Evolutionary conservation across 2,329 filamentous ascomycete species (phyloP).

Genomic region (Fusarium floridanum): DNA sequence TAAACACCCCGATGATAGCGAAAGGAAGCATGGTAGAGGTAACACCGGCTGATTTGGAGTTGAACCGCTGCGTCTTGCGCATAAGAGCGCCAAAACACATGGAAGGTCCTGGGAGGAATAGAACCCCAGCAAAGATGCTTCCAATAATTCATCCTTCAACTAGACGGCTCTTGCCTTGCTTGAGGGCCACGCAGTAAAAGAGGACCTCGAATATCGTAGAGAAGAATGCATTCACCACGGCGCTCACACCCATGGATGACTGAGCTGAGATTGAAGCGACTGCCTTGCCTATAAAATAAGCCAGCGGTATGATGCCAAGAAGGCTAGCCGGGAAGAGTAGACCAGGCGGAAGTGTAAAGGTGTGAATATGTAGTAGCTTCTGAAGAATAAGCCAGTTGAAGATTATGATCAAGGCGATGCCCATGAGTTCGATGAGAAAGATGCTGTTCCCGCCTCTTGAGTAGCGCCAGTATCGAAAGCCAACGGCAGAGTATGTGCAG

Average conservation of each 20-base stretch:
- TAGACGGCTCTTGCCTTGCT: not conserved
- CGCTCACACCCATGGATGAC: not conserved
- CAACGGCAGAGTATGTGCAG: not conserved
- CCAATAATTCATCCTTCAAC: not conserved
- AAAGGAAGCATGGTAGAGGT: not conserved
- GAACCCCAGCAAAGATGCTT: not conserved
- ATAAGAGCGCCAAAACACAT: not conserved
- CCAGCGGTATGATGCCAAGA: not conserved
- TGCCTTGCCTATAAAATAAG: not conserved
- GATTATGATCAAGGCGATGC: not conserved
- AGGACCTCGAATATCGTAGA: not conserved
- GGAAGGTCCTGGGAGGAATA: not conserved
- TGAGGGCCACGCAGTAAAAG: not conserved
- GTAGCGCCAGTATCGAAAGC: not conserved
- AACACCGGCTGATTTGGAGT: not conserved
- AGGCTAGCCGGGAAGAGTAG: not conserved
- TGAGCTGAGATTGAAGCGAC: not conserved
- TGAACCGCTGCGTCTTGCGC: not conserved
- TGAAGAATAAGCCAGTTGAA: not conserved
- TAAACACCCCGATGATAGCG: not conserved
- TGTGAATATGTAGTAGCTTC: not conserved
- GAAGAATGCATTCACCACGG: not conserved
- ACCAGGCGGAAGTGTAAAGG: not conserved
- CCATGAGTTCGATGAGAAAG: not conserved
- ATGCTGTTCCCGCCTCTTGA: not conserved